Base-by-base conservation (phyloP, 139 green algal species). In the Chlorella sp. region DNA sequence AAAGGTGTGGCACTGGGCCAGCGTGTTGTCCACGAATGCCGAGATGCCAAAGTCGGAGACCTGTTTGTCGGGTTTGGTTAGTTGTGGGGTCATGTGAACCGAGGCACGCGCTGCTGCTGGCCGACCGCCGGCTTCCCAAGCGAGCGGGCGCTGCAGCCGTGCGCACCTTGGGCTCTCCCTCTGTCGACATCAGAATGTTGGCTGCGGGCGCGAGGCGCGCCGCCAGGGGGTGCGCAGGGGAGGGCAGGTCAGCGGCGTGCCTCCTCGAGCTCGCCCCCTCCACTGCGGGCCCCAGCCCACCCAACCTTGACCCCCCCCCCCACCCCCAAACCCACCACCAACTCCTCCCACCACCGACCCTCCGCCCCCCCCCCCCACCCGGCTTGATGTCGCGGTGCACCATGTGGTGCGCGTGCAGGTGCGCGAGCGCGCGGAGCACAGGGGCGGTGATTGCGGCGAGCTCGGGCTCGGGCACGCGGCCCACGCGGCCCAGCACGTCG, bases 11-110 rank as follows among this genome's bases (percentile, higher is more conserved):
- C 92, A 96, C 87, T 93, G 83, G 45, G 91, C 91, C 17, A 95
- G 62, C 1, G 90, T 95, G 80, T 87, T 90, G 75, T 94, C 90
- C 17, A 94, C 86, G 76, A 92, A 93, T 2, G 90, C 88, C 23
- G 79, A 90, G 81, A 99, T 98, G 48, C 95, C 95, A 91, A 99
- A 99, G 84, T 99, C 95, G 12, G 90, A 88, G 36, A 98, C 93
- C 81, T 45, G n/a, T n/a, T n/a, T n/a, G n/a, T n/a, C n/a, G n/a
- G n/a, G n/a, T n/a, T n/a, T n/a, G n/a, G 60, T 11, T n/a, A 14
- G 60, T 21, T n/a, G n/a, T n/a, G n/a, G n/a, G n/a, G n/a, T n/a
- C n/a, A n/a, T n/a, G n/a, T n/a, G n/a, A n/a, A n/a, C n/a, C n/a
- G n/a, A n/a, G n/a, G n/a, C n/a, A n/a, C n/a, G n/a, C n/a, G n/a